phyloP scores from a whole-genome alignment of 1,284 basidiomycete species.

The Rhodotorula sp. region DNA sequence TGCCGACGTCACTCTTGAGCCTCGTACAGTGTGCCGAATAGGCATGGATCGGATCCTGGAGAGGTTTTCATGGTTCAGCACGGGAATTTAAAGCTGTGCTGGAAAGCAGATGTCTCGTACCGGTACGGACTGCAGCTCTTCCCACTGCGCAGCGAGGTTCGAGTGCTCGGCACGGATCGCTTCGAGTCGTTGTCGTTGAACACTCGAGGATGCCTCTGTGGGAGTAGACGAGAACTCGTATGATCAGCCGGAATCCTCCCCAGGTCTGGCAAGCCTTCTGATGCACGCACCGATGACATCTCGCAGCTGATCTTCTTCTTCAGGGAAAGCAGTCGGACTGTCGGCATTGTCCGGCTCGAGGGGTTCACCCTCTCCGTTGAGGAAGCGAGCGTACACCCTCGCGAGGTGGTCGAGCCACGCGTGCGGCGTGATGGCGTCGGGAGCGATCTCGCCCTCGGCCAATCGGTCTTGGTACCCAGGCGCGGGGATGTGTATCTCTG shows the following conservation, averaged over 20 bases:
- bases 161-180: constrained; percentile 32
- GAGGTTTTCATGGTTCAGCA: no score
- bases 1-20: constrained; percentile 8
- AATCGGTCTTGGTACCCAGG: constrained; percentile 11
- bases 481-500: constrained; percentile 38
- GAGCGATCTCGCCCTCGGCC: neutral
- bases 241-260: neutral
- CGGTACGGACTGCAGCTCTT: constrained; percentile 6
- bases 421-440: constrained; percentile 32
- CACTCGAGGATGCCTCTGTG: constrained; percentile 15
- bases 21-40: constrained; percentile 4
- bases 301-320: constrained; percentile 24
- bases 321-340: neutral
- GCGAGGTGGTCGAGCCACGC: constrained; percentile 42
- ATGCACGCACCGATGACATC: constrained; percentile 18
- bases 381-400: constrained; percentile 36
- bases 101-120: neutral
- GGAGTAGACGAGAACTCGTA: no score
- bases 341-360: constrained; percentile 3
- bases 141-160: constrained; percentile 34
- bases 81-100: no score
- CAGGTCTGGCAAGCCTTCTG: no score
- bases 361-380: constrained; percentile 35
- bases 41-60: constrained; percentile 28
- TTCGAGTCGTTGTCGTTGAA: constrained; percentile 32